Base-by-base conservation (phyloP, 306 rosid species). In the Inga oerstediana region DNA sequence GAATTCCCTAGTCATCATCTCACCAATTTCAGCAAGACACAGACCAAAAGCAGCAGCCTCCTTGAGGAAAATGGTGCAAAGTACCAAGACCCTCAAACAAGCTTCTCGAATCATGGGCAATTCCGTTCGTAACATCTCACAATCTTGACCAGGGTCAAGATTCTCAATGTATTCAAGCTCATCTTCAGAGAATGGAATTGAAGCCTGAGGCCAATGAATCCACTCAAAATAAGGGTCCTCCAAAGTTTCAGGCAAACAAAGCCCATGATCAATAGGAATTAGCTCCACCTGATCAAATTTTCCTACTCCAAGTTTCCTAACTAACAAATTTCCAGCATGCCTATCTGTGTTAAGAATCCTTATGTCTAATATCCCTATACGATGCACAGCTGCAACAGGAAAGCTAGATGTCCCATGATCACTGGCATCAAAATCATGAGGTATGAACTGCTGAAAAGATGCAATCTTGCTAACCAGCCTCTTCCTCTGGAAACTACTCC, bases 151-250 rank as follows among this genome's bases (percentile, higher is more conserved):
- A 19, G 98, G 97, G 41, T 94, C 74, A 59, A 94, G 98, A 27
- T 84, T 77, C 22, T 56, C 45, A 39, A 96, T 94, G 84, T 96
- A 96, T 68, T 87, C 88, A 77, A 96, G 97, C 90, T 94, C 99
- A 3, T 96, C 99, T 9, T 92, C 98, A 0, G 99, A 82, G 81
- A 96, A 96, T 0, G 99, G 99, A 83, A 96, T 96, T 1, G 99
- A 96, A 79, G 99, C 91, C 84, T 96, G 99, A 58, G 99, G 99
- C 99, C 99, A 96, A 84, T 96, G 99, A 79, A 96, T 96, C 99
- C 99, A 96, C 92, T 96, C 99, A 52, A 96, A 94, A 64, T 96
- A 96, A 0, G 99, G 99, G 67, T 96, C 99, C 90, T 96, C 99
- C 87, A 96, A 84, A 74, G 93, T 84, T 76, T 96, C 99, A 0